Base-by-base conservation (phyloP, 75 land plant genomes). In the Cunninghamia lanceolata region DNA sequence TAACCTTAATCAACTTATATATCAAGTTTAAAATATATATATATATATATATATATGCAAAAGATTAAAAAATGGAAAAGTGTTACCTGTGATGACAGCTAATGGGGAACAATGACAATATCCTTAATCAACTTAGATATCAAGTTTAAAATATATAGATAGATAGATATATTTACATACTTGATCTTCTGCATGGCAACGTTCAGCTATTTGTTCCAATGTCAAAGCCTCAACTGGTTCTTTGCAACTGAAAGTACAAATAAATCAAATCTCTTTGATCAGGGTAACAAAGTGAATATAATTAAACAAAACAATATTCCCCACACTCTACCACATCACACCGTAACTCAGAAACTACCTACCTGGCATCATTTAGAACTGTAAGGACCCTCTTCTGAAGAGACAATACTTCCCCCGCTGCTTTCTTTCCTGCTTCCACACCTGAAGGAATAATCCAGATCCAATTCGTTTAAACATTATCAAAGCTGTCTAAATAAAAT, bases 351-450 rank as follows among this genome's bases (percentile, higher is more conserved):
- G 13, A 46, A n/a, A 30, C n/a, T 35, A 59, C 75, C 8, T 77
- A 97, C 99, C 98, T 97, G 86, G 99, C 99, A 56, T 93, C 93
- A 83, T 96, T 95, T 16, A 97, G 92, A 71, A 97, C 96, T 40
- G 92, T 84, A 63, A 97, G 89, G 84, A 97, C 95, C 83, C 98
- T 91, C 86, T 96, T 97, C 86, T 97, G 99, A 79, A 97, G 94
- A 71, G 99, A 98, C 88, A 97, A 90, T 52, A 97, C 96, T 90
- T 96, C 98, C 83, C 94, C 99, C 35, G 98, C 99, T 68, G 99
- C 98, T 78, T 96, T 97, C 85, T 97, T 97, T 35, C 98, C 99
- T 82, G 98, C 98, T 89, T 97, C 99, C 84, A 97, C 99, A 84
- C 99, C 99, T 97, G 89, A 45, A 87, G 39, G 36, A 50, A 74